phyloP scores from a whole-genome alignment of 257 asterid species.

The Catharanthus roseus region DNA sequence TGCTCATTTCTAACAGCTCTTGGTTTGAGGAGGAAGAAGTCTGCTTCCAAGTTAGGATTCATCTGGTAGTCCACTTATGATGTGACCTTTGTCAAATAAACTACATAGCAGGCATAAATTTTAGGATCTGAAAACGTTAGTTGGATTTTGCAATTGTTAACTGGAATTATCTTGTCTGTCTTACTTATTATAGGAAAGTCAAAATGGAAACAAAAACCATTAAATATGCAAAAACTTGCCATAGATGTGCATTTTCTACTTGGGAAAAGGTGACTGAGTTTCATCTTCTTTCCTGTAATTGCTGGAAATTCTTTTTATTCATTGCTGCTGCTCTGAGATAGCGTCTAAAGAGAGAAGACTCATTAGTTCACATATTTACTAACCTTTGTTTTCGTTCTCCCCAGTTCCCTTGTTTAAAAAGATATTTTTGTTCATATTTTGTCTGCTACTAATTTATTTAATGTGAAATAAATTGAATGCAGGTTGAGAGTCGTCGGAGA shows the following conservation, averaged over 20 bases:
- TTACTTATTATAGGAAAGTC: not conserved
- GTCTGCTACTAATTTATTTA: conserved; percentile 11
- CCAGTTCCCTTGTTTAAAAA: not conserved
- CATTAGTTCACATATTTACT: not conserved
- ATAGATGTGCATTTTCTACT: not conserved
- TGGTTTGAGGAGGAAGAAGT: not conserved
- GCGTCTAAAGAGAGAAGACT: not conserved
- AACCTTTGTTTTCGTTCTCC: conserved; percentile 11
- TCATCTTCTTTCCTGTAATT: not conserved
- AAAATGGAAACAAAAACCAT: not conserved
- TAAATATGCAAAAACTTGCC: not conserved
- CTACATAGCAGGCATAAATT: not conserved
- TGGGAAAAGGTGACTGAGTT: not conserved
- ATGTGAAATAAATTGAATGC: conserved; percentile 24
- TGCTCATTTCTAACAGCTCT: not conserved
- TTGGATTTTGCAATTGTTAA: not conserved
- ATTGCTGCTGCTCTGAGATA: not conserved
- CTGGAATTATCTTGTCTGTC: conserved; percentile 6
- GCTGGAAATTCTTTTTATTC: conserved; percentile 9
- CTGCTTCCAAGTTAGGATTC: not conserved
- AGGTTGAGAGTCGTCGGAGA: conserved; percentile 96
- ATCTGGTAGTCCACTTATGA: not conserved
- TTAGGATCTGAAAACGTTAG: not conserved
- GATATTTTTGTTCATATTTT: not conserved
- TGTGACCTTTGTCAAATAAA: not conserved